A percentile compares a stretch with the other conserved stretches of the same genome.
These are phyloP conservation scores for Abrus precatorius DNA, from an alignment of 306 rosid genomes.

Conservation along the genomic window DNA sequence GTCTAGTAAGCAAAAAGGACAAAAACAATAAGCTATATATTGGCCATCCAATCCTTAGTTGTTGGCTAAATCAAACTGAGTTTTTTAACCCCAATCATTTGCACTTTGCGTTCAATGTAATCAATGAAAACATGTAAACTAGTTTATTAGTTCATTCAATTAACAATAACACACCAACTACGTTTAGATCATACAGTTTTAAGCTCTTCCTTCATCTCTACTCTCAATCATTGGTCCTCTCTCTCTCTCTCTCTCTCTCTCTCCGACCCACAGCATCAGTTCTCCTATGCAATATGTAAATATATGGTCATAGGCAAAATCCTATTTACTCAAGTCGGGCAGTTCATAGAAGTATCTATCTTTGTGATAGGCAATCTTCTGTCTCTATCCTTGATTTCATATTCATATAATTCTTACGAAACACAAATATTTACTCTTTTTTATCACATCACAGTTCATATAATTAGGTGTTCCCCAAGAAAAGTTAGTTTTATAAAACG, in stretches of 20 bases:
- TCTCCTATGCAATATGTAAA: no score
- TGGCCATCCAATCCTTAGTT: not conserved
- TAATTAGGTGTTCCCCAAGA: not conserved
- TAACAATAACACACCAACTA: not conserved
- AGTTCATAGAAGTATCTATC: not conserved
- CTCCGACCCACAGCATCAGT: no score
- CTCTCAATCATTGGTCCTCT: no score
- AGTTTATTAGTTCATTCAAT: not conserved
- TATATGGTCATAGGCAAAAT: no score
- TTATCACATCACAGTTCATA: conserved; percentile 27
- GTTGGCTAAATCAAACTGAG: conserved; percentile 23
- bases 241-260: not conserved
- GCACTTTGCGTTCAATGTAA: conserved; percentile 22
- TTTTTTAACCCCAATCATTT: conserved; percentile 28
- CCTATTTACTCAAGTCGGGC: no score
- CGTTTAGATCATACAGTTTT: not conserved
- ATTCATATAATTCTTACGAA: conserved; percentile 13
- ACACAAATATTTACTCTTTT: conserved; percentile 10
- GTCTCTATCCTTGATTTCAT: conserved; percentile 18
- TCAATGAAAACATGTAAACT: conserved; percentile 16
- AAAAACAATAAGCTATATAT: not conserved
- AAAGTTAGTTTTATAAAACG: conserved; percentile 1
- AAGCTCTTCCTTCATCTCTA: not conserved
- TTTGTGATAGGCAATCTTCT: not conserved
- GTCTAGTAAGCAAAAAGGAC: conserved; percentile 19